A percentile compares a stretch with the other conserved stretches of the same genome.
Evolutionary conservation across 352 stramenopile species (phyloP).

Genomic region (Blastocystis sp.): DNA sequence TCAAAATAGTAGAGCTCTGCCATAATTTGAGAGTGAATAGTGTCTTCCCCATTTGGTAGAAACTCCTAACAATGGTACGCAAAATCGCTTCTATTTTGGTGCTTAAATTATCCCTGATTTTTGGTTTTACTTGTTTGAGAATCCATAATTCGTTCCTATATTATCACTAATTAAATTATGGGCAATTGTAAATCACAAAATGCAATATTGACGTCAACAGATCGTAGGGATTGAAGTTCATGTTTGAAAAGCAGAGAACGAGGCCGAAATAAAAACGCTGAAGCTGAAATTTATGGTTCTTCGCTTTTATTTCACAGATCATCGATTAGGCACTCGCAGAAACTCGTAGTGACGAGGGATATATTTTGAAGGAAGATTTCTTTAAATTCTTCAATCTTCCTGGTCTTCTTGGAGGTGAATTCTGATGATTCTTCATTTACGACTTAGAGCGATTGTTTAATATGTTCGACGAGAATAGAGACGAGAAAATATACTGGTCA

Average conservation of each 20-base stretch:
- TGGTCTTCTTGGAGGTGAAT: conserved; percentile 28
- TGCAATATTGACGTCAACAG: neutral
- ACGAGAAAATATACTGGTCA: conserved; percentile 50
- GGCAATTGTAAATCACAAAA: conserved; percentile 1
- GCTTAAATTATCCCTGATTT: neutral
- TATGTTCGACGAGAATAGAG: conserved; percentile 57
- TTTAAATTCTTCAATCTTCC: conserved; percentile 60
- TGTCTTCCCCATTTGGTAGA: neutral
- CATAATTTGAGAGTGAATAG: neutral
- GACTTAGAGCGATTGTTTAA: conserved; percentile 47
- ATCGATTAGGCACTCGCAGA: conserved; percentile 20
- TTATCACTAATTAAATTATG: neutral
- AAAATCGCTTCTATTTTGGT: neutral
- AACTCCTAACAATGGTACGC: neutral
- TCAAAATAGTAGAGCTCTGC: conserved; percentile 31
- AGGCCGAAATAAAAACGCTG: conserved; percentile 43
- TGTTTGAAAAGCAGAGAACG: neutral
- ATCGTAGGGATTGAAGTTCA: neutral
- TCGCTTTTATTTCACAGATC: neutral
- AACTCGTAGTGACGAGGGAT: conserved; percentile 28
- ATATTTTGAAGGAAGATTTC: conserved; percentile 54
- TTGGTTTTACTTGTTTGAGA: neutral
- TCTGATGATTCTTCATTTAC: neutral
- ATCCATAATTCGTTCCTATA: neutral
- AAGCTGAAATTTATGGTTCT: conserved; percentile 58